Conservation (phyloP, 805 yeast species). For the Kurtzmaniella fragi region DNA sequence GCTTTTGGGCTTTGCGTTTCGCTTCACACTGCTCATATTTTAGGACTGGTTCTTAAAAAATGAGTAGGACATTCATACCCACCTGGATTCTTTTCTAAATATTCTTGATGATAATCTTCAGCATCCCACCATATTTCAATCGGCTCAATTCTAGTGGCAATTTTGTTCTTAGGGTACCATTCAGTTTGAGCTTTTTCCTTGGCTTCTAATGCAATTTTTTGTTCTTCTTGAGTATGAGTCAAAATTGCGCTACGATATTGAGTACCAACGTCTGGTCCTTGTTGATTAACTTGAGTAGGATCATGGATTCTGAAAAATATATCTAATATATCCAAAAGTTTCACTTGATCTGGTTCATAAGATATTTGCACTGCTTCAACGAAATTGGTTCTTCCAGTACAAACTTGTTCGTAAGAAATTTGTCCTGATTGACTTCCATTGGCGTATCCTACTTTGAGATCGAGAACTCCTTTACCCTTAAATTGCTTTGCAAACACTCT, state of each 20-base stretch:
- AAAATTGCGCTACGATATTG: slow-evolving; percentile 87
- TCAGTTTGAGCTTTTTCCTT: slow-evolving; percentile 57
- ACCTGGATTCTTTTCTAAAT: slow-evolving; percentile 70
- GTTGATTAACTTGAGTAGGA: slow-evolving; percentile 78
- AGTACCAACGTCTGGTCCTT: slow-evolving; percentile 86
- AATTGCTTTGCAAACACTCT: slow-evolving; percentile 72
- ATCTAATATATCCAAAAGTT: slow-evolving; percentile 60
- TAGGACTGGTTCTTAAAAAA: slow-evolving; percentile 62
- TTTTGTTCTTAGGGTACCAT: slow-evolving; percentile 68
- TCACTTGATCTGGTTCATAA: slow-evolving; percentile 64
- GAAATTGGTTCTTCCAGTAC: slow-evolving; percentile 65
- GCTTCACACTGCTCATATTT: slow-evolving; percentile 16
- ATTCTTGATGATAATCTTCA: slow-evolving; percentile 90
- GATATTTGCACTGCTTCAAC: slow-evolving; percentile 85
- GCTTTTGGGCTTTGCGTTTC: background rate
- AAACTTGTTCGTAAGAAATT: slow-evolving; percentile 60
- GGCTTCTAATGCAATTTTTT: slow-evolving; percentile 36
- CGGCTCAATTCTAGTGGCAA: slow-evolving; percentile 68
- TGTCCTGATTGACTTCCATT: slow-evolving; percentile 58
- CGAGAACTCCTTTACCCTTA: slow-evolving; percentile 60
- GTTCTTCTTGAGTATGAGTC: slow-evolving; percentile 52
- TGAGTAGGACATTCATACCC: slow-evolving; percentile 94
- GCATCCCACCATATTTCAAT: slow-evolving; percentile 79
- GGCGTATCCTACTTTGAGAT: slow-evolving; percentile 84
- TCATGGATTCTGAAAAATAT: slow-evolving; percentile 92